Evolutionary conservation across 352 stramenopile genomes (phyloP), one percentile per base, ranked within the genome.

Genomic region (Discostella stelligera): DNA sequence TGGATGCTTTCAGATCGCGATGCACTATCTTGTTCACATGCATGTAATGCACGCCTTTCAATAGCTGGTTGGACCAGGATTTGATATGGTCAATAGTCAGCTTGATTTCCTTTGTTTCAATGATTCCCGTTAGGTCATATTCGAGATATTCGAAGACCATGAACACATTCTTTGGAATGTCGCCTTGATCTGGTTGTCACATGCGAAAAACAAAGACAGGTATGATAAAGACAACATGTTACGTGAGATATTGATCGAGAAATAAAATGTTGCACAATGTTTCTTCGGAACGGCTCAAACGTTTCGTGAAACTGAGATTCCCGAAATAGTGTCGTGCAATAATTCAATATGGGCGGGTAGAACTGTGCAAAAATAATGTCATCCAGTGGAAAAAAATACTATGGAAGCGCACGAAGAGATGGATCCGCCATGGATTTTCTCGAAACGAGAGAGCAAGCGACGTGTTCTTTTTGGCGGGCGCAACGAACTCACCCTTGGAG

Each of bases 21-120:
- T 98, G 95, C 67, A 98, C 97, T 60, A 98, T 96, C 74, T 97
- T 97, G 88, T 98, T 96, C 52, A 92, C 90, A 74, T 98, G 95
- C 89, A 96, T 98, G 83, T 97, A 98, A 49, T 96, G 89, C 53
- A 97, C 75, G 27, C 88, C 90, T 56, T 70, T 85, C 27, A 94
- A 72, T 23, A 94, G 80, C 77, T 93, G 88, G 50, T 90, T 67
- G 14, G 88, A 92, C 88, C 88, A 93, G 59, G 84, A 90, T 74
- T 93, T 93, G 50, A 93, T 76, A 63, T 92, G 86, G 82, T 92
- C 88, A 69, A 89, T 76, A 11, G 79, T 86, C 1, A 93, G 63
- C 32, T 83, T 83, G 55, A 93, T 93, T 59, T 88, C 81, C 32
- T 75, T 77, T 23, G 88, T 90, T 58, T 93, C 79, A 46, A 93